Base-by-base conservation (phyloP, 129 eudicot species). In the Lactuca saligna region DNA sequence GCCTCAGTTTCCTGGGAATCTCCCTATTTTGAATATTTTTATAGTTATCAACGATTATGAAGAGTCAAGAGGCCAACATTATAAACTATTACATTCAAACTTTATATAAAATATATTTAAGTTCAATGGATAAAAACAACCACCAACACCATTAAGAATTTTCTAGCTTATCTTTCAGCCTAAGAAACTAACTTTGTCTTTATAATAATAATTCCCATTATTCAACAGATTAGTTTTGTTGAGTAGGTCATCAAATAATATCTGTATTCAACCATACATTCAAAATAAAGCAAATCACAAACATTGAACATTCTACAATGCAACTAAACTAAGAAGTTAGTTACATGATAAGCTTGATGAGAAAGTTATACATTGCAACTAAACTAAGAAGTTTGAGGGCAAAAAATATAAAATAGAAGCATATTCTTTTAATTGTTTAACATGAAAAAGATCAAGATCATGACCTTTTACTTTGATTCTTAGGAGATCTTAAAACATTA, bases 401-500 rank as follows among this genome's bases (percentile, higher is more conserved):
- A 39, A 60, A 60, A 33, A 7, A 51, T 44, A 17, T 5, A 31
- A 49, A 60, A n/a, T 38, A 69, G 41, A 38, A 57, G 14, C 61
- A 60, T 4, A 54, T 16, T 76, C 57, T 61, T 61, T 61, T 61
- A 41, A 60, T 10, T 35, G 34, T 35, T 25, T 51, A 67, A 61
- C 75, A 54, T 73, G 75, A 62, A 74, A 72, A 8, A 44, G 42
- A 79, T 67, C 67, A 12, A 44, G 51, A 79, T 79, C 67, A 79
- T 7, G 49, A 55, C 66, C 46, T 85, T 66, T 77, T 81, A 82
- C n/a, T 74, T 48, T 68, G 89, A 79, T 64, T 56, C 49, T 88
- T 85, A 12, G 85, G 79, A 76, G 87, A 85, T 73, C 91, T 79
- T 57, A 88, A 81, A 65, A 88, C 89, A 76, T 78, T 85, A 75